A percentile compares a stretch with the other conserved stretches of the same genome.
Conservation (phyloP, 1,139 yeast species). For the Candida tropicalis region DNA sequence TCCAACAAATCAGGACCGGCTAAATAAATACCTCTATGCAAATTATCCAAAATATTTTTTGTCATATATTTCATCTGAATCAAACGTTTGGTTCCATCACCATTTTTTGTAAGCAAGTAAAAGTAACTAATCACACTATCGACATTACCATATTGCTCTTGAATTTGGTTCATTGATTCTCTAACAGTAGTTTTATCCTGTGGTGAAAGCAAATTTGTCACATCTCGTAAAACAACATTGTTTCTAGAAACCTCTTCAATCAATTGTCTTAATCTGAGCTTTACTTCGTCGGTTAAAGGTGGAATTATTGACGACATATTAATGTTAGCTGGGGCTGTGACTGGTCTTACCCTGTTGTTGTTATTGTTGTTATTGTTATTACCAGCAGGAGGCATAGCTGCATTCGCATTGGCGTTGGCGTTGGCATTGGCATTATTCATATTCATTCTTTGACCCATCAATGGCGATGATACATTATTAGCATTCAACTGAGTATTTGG, state of each 20-base stretch:
- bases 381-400: slow-evolving; percentile 5
- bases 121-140: slow-evolving; percentile 80
- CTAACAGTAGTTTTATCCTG: slow-evolving; percentile 68
- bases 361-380: slow-evolving; percentile 6
- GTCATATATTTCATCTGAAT: slow-evolving; percentile 81
- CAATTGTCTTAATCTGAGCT: slow-evolving; percentile 56
- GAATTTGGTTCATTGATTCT: slow-evolving; percentile 57
- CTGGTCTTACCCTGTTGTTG: slow-evolving; percentile 7
- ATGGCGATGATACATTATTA: slow-evolving; percentile 21
- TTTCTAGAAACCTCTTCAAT: slow-evolving; percentile 70
- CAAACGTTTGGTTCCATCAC: slow-evolving; percentile 73
- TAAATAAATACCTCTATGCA: slow-evolving; percentile 62
- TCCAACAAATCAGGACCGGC: slow-evolving; percentile 71
- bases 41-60: slow-evolving; percentile 69
- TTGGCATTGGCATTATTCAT: slow-evolving; percentile 5
- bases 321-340: slow-evolving; percentile 7
- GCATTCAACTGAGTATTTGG: slow-evolving; percentile 20
- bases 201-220: slow-evolving; percentile 59
- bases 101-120: slow-evolving; percentile 70
- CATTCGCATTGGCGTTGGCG: too few species aligned
- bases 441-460: slow-evolving; percentile 23
- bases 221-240: slow-evolving; percentile 67
- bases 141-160: slow-evolving; percentile 67
- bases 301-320: slow-evolving; percentile 25
- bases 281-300: slow-evolving; percentile 47